Base-by-base conservation (phyloP, 176 grass and related monocot species). In the Puccinellia tenuiflora region DNA sequence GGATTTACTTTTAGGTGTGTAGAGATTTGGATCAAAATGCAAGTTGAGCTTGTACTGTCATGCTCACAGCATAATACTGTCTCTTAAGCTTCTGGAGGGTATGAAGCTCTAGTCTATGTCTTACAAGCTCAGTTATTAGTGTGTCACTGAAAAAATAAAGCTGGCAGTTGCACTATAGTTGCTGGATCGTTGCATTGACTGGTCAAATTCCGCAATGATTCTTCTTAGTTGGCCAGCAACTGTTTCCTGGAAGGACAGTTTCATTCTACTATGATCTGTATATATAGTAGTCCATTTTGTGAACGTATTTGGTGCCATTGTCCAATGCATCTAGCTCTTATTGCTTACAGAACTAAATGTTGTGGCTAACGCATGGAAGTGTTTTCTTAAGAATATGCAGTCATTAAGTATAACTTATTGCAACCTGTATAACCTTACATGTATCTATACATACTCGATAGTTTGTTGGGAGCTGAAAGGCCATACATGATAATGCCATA, bases 201-300 rank as follows among this genome's bases (percentile, higher is more conserved):
- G 77, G 89, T 91, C 89, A 91, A 88, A 86, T 55, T 68, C 6
- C 9, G 1, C 26, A 42, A 83, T 83, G 50, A 80, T 86, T 90
- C 21, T 83, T 83, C 56, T 54, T 18, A 40, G 70, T 69, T 81
- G 70, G 76, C 28, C 52, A 77, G 40, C 51, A 89, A 47, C 46
- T 81, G 40, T 81, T 77, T 69, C 31, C 62, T 81, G 78, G 62
- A 53, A 70, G 25, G 61, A 15, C 33, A 11, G 16, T 24, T 71
- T 64, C 43, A 18, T 76, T 81, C 65, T 76, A 85, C 28, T 81
- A 77, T 38, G 9, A 77, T 77, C 73, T 63, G n/a, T 71, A 17
- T 4, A 21, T 71, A 75, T 54, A 80, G 17, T 68, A 50, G 47
- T 70, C 9, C 25, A 39, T 78, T 85, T 76, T 69, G 18, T 21